Evolutionary conservation across 129 eudicot species (phyloP).

Genomic region (Flaveria trinervia): DNA sequence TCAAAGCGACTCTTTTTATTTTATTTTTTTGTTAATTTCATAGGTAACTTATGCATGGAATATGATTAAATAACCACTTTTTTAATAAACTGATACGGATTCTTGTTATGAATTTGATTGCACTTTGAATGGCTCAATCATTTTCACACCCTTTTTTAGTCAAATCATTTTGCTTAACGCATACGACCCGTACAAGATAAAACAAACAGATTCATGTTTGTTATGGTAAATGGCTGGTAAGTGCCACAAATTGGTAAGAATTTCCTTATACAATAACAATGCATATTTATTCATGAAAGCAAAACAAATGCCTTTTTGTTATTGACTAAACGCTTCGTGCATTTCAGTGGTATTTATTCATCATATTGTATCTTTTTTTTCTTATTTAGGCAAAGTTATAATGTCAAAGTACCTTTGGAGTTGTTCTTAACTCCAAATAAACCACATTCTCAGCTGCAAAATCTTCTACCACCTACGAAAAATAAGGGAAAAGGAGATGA

Average conservation of each 20-base stretch:
- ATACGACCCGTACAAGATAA: neutral
- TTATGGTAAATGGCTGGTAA: neutral
- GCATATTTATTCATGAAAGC: neutral
- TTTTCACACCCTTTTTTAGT: neutral
- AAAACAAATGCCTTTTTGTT: neutral
- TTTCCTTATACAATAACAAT: neutral
- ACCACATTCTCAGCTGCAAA: constrained; percentile 97
- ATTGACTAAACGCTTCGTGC: neutral
- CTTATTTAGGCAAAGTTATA: constrained; percentile 9
- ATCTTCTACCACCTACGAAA: constrained; percentile 84
- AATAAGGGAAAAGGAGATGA: neutral
- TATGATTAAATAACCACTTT: neutral
- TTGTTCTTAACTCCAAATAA: constrained; percentile 92
- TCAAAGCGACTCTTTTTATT: neutral
- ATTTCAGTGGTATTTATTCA: neutral
- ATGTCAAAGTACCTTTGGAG: constrained; percentile 73
- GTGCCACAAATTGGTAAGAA: neutral
- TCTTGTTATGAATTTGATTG: neutral
- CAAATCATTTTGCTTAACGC: neutral
- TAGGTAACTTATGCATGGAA: neutral
- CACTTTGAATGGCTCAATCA: neutral
- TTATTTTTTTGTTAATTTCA: neutral
- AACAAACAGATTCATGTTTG: neutral
- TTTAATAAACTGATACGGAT: neutral
- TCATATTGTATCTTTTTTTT: neutral